Percentiles rank a stretch among this genome's conserved stretches.
These are phyloP conservation scores for Lyophyllum decastes DNA, from an alignment of 768 basidiomycete species.

Conservation along the genomic window DNA sequence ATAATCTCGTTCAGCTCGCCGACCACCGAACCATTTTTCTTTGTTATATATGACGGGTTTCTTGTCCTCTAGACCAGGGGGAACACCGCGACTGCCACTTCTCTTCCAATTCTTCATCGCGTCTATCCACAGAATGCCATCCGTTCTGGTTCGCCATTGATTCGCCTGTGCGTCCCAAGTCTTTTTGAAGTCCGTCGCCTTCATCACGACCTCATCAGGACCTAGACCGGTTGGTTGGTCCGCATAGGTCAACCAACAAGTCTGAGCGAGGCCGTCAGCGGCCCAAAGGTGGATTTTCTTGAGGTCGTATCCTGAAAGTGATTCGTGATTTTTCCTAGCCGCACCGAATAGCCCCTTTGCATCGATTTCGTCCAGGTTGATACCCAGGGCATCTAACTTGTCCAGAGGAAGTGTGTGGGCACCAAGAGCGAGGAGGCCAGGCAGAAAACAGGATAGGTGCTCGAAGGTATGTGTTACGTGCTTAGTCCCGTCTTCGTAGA, in stretches of 20 bases:
- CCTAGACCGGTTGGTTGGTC: slow-evolving; percentile 71
- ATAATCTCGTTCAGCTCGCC: slow-evolving; percentile 53
- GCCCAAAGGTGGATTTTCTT: slow-evolving; percentile 73
- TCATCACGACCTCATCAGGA: slow-evolving; percentile 58
- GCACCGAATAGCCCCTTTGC: slow-evolving; percentile 35
- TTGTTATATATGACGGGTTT: slow-evolving; percentile 39
- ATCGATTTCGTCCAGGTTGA: slow-evolving; percentile 45
- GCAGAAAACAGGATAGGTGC: slow-evolving; percentile 78
- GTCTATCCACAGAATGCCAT: slow-evolving; percentile 46
- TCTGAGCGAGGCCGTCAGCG: slow-evolving; percentile 72
- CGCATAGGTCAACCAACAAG: slow-evolving; percentile 70
- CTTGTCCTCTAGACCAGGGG: slow-evolving; percentile 54
- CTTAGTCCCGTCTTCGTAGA: slow-evolving; percentile 27
- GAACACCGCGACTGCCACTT: slow-evolving; percentile 43
- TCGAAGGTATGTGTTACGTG: slow-evolving; percentile 57
- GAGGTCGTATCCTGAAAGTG: slow-evolving; percentile 49
- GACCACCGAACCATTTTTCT: slow-evolving; percentile 23
- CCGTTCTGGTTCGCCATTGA: slow-evolving; percentile 19
- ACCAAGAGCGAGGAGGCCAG: slow-evolving; percentile 74
- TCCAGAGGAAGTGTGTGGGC: slow-evolving; percentile 61
- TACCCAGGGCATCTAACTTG: slow-evolving; percentile 46
- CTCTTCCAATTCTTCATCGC: slow-evolving; percentile 49
- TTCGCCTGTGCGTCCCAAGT: slow-evolving; percentile 17
- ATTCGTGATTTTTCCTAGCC: slow-evolving; percentile 33
- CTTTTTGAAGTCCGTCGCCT: slow-evolving; percentile 22